Percentiles rank a stretch among this genome's conserved stretches.
phyloP scores from a whole-genome alignment of 2,329 filamentous ascomycete genomes.

The Chrysoporthe puriensis region DNA sequence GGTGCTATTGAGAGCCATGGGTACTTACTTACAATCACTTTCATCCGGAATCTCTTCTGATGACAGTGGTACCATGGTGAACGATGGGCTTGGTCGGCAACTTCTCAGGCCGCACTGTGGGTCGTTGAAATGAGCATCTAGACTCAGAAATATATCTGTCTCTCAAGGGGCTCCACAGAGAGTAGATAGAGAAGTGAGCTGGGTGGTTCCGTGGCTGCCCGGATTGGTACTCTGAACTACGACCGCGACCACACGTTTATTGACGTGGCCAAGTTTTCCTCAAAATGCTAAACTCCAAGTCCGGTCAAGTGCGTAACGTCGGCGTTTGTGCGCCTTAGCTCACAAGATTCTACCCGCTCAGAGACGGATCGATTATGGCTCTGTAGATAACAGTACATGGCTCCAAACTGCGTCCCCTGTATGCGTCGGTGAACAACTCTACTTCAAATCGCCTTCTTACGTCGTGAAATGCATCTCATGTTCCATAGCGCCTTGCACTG shows the following conservation, averaged over 20 bases:
- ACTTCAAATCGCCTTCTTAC: background rate
- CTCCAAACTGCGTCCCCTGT: background rate
- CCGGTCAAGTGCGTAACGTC: no score
- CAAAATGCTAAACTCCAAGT: no score
- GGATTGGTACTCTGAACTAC: background rate
- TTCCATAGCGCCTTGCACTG: background rate
- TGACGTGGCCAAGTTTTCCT: no score
- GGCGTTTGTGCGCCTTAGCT: no score
- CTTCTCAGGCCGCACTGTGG: background rate
- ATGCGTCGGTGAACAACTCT: background rate
- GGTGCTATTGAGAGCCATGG: no score
- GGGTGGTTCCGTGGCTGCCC: background rate
- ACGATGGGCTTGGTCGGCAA: background rate
- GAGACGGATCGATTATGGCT: background rate
- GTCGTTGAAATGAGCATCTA: background rate
- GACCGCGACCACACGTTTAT: no score
- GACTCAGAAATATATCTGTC: background rate
- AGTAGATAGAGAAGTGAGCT: background rate
- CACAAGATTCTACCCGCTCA: no score
- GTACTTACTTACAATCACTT: no score
- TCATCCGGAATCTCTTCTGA: background rate
- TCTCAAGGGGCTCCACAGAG: background rate
- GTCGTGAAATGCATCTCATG: background rate
- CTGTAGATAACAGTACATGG: background rate
- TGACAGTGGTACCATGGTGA: background rate